phyloP scores from a whole-genome alignment of 1,284 basidiomycete species.

The Fistulinella staudtii region DNA sequence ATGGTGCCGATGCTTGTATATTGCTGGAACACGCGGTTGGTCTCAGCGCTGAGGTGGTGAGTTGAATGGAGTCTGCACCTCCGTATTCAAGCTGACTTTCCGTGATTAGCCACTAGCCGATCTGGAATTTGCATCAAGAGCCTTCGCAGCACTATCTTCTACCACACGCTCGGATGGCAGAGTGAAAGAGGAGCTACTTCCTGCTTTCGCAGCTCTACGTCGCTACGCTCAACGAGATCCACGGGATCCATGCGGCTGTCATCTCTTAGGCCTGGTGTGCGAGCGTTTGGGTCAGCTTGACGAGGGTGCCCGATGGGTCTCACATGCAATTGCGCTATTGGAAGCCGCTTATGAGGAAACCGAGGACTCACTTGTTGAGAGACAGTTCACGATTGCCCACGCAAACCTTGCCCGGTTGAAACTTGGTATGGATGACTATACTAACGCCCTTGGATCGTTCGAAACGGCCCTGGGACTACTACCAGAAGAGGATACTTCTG shows the following conservation, averaged over 20 bases:
- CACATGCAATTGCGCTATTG: slow-evolving; percentile 68
- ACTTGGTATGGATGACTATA: slow-evolving; percentile 57
- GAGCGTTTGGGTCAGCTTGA: slow-evolving; percentile 78
- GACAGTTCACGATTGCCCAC: slow-evolving; percentile 79
- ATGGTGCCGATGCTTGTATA: slow-evolving; percentile 59
- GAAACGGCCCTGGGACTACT: slow-evolving; percentile 75
- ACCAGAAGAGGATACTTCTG: slow-evolving; percentile 31
- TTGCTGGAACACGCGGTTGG: slow-evolving; percentile 83
- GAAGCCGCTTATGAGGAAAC: slow-evolving; percentile 87
- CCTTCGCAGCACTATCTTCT: slow-evolving; percentile 48
- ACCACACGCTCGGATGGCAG: slow-evolving; percentile 26
- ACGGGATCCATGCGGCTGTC: slow-evolving; percentile 70
- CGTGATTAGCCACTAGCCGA: slow-evolving; percentile 74
- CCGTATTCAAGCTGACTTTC: slow-evolving; percentile 11
- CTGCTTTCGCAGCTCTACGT: slow-evolving; percentile 78
- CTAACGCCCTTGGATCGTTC: slow-evolving; percentile 65
- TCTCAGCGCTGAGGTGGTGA: slow-evolving; percentile 66
- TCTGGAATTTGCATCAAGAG: slow-evolving; percentile 69
- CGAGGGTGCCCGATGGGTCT: slow-evolving; percentile 55
- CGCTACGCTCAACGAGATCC: slow-evolving; percentile 73
- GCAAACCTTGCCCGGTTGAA: slow-evolving; percentile 79
- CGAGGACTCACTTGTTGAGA: slow-evolving; percentile 76
- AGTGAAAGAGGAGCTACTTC: slow-evolving; percentile 51
- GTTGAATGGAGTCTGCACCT: slow-evolving; percentile 26
- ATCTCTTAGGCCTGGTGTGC: slow-evolving; percentile 83